Conservation (phyloP, 208 protist species). For the Porcisia hertigi region DNA sequence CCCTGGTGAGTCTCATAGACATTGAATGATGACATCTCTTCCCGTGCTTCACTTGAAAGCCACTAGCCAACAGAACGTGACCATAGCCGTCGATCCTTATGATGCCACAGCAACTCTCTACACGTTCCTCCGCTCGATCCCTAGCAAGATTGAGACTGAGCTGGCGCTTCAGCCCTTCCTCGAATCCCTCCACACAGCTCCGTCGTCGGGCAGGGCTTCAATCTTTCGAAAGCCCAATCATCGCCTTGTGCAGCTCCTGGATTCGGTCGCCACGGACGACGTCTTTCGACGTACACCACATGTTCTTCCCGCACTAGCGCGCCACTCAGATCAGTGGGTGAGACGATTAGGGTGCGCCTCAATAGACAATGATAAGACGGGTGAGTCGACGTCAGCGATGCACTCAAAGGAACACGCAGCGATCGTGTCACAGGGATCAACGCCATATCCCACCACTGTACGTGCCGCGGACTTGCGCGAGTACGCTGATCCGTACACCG, state of each 20-base stretch:
- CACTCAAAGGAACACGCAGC: background rate
- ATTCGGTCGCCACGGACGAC: constrained; percentile 43
- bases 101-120: constrained; percentile 68
- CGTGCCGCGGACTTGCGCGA: constrained; percentile 17
- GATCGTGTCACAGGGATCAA: background rate
- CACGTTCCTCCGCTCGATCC: constrained; percentile 78
- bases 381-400: background rate
- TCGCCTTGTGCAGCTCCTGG: constrained; percentile 42
- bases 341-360: constrained; percentile 13
- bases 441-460: constrained; percentile 3
- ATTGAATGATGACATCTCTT: constrained; percentile 33
- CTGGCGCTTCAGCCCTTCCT: constrained; percentile 56
- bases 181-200: constrained; percentile 31
- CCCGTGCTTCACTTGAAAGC: constrained; percentile 70
- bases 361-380: background rate
- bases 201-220: constrained; percentile 20
- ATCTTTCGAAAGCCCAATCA: constrained; percentile 30
- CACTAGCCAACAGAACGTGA: constrained; percentile 50
- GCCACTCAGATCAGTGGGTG: constrained; percentile 21
- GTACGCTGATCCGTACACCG: constrained; percentile 21
- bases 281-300: constrained; percentile 50
- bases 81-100: constrained; percentile 47
- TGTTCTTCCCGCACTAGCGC: constrained; percentile 38
- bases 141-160: constrained; percentile 42
- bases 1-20: background rate